phyloP scores from a whole-genome alignment of 768 basidiomycete species.

The Podaxis sp. region DNA sequence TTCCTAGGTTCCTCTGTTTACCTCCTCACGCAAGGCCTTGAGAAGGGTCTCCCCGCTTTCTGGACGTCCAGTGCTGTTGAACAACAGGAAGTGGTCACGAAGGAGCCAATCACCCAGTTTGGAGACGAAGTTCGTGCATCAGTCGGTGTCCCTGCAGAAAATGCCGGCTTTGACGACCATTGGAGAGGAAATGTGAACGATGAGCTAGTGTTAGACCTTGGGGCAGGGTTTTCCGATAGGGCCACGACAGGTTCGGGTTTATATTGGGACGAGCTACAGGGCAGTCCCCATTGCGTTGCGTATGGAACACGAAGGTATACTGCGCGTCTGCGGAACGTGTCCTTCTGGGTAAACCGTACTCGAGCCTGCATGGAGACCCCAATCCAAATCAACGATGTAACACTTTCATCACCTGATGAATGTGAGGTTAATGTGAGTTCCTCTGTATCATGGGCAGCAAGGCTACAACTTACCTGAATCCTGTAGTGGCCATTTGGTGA shows the following conservation, averaged over 20 bases:
- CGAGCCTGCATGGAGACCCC: conserved; percentile 25
- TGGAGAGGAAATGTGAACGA: not conserved
- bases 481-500: conserved; percentile 29
- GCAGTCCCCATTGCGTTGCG: conserved; percentile 23
- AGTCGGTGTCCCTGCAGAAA: not conserved
- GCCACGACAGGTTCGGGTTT: conserved; percentile 1
- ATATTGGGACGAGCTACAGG: conserved; percentile 26
- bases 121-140: not conserved
- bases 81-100: not conserved
- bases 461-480: not conserved
- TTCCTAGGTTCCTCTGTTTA: conserved; percentile 22
- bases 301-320: conserved; percentile 30
- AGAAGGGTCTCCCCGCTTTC: not conserved
- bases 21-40: not conserved
- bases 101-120: not conserved
- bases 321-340: conserved; percentile 25
- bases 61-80: conserved; percentile 12
- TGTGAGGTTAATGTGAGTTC: conserved; percentile 29
- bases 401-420: conserved; percentile 21
- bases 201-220: not conserved
- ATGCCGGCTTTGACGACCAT: not conserved
- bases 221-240: not conserved
- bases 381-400: conserved; percentile 25
- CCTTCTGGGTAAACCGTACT: conserved; percentile 26
- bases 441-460: not conserved